Base-by-base conservation (phyloP, 306 rosid species). In the Rosa persica region DNA sequence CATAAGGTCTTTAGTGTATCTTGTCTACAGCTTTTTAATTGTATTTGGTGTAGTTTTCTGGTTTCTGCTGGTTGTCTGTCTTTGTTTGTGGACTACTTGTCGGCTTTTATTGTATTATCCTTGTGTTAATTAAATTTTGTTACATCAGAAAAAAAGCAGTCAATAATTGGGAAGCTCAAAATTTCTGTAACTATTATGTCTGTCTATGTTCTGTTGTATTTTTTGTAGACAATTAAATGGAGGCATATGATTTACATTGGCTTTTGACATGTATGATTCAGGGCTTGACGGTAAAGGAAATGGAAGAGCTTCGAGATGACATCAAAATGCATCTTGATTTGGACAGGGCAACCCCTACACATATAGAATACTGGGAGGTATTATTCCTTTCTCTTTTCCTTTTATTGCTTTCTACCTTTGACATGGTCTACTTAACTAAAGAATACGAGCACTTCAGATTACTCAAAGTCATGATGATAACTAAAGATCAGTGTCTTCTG, bases 281-380 rank as follows among this genome's bases (percentile, higher is more conserved):
- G 99, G 99, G 99, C 62, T 88, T 96, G 91, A 93, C 97, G 25
- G 99, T 88, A 49, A 91, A 93, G 81, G 98, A 96, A 82, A 96
- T 91, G 96, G 93, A 87, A 42, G 97, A 93, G 85, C 98, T 96
- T 65, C 96, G 92, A 48, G 99, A 96, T 49, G 99, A 96, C 85
- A 93, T 93, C 76, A 96, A 96, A 89, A 93, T 96, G 99, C 98
- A 96, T 91, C 91, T 96, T 81, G 99, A 90, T 82, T 85, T 96
- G 89, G 99, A 96, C 82, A 89, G 98, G 86, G 88, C 89, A 44
- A 96, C 99, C 6, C 93, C 91, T 55, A 93, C 97, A 25, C 99
- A 96, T 81, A 91, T 89, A 48, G 92, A 90, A 83, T 96, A 87
- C 80, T 96, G 98, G 98, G 97, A 96, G 99, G 98, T 92, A 90